phyloP scores from a whole-genome alignment of 2,329 filamentous ascomycete genomes.

The Fusarium annulatum region DNA sequence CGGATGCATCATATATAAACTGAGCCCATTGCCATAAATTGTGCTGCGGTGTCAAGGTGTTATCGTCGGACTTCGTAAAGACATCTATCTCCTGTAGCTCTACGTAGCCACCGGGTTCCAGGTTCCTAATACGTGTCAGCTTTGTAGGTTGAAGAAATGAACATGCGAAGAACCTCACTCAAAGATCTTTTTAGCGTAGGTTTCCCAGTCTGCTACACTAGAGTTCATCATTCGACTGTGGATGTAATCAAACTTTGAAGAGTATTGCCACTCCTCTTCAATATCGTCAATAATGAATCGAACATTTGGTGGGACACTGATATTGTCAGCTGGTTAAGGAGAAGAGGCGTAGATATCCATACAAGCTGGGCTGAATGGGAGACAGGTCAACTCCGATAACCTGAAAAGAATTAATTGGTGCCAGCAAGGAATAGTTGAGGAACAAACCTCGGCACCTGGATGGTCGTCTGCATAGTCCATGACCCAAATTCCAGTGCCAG shows the following conservation, averaged over 20 bases:
- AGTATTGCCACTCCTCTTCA: slow-evolving; percentile 17
- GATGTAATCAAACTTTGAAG: slow-evolving; percentile 15
- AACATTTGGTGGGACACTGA: slow-evolving; percentile 2
- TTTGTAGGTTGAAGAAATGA: fast-evolving
- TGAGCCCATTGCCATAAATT: neutral
- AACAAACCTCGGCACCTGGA: neutral
- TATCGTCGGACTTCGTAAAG: slow-evolving; percentile 3
- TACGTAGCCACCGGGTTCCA: slow-evolving; percentile 15
- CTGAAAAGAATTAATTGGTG: fast-evolving
- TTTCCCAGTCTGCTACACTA: slow-evolving; percentile 6
- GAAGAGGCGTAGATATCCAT: fast-evolving
- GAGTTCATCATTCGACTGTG: slow-evolving; percentile 23
- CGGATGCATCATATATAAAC: slow-evolving; percentile 12
- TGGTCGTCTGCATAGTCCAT: slow-evolving; percentile 28
- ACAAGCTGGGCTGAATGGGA: slow-evolving; percentile 14
- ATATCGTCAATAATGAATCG: slow-evolving; percentile 15
- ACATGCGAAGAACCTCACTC: neutral
- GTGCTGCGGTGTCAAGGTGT: neutral
- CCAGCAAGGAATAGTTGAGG: fast-evolving
- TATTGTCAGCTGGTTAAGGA: fast-evolving
- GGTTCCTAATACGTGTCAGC: neutral
- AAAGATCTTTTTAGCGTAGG: slow-evolving; percentile 5
- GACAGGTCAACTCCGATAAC: slow-evolving; percentile 7
- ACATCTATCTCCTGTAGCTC: slow-evolving; percentile 17
- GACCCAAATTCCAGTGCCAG: slow-evolving; percentile 21